Conservation (phyloP, 768 basidiomycete genomes). For the Dacryopinax primogenitus region DNA sequence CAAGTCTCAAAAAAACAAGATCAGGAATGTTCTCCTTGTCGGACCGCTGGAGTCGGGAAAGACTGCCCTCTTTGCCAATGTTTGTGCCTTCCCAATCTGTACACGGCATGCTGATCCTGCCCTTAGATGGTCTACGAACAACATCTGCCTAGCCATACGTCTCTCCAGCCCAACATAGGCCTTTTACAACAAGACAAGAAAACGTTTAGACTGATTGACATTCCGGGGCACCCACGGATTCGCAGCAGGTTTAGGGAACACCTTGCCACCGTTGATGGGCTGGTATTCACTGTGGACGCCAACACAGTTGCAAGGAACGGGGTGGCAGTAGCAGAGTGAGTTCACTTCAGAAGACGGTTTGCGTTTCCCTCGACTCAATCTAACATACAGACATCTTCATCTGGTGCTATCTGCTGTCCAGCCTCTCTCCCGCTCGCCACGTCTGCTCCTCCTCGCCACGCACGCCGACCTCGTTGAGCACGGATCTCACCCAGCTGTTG, state of each 20-base stretch:
- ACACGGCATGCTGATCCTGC: neutral
- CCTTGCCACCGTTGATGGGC: slow-evolving; percentile 45
- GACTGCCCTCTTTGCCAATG: slow-evolving; percentile 61
- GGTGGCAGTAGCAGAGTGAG: slow-evolving; percentile 65
- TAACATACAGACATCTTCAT: slow-evolving; percentile 53
- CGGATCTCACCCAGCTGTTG: neutral
- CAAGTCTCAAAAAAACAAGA: slow-evolving; percentile 26
- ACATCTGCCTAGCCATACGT: slow-evolving; percentile 57
- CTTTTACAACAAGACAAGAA: slow-evolving; percentile 29
- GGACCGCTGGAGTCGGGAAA: slow-evolving; percentile 70
- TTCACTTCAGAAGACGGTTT: slow-evolving; percentile 16
- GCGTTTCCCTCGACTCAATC: neutral
- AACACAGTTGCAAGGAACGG: slow-evolving; percentile 67
- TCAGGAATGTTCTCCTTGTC: slow-evolving; percentile 53
- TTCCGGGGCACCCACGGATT: slow-evolving; percentile 78
- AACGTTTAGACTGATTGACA: slow-evolving; percentile 38
- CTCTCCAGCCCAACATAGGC: slow-evolving; percentile 58
- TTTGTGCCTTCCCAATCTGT: slow-evolving; percentile 27
- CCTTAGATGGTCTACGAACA: slow-evolving; percentile 51
- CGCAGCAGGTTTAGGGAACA: slow-evolving; percentile 59
- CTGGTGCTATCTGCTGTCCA: slow-evolving; percentile 53
- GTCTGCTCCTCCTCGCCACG: slow-evolving; percentile 57
- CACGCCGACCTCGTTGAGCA: slow-evolving; percentile 51
- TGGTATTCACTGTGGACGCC: slow-evolving; percentile 71
- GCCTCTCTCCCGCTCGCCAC: slow-evolving; percentile 57